Evolutionary conservation across 441 rosid species (phyloP), one percentile per base, ranked within the genome.

Genomic region (Bocquillonia castaneifolia): DNA sequence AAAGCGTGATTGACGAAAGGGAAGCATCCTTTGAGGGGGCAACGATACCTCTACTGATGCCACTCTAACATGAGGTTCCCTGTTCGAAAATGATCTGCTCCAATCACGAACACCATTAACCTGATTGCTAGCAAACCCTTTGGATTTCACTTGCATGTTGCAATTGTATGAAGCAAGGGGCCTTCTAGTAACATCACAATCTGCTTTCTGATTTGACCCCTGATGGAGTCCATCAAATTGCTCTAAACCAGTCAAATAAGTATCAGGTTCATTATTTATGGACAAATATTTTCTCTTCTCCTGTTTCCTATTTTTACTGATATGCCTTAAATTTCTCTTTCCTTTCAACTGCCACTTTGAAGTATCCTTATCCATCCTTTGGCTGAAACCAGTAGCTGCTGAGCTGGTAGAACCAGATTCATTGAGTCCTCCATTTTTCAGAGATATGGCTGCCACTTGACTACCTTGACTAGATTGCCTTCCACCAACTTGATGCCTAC

Each of bases 291-390:
- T 88, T 65, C 80, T 82, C 10, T 69, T 74, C 68, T 81, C 80
- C 51, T 72, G 87, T 76, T 85, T 88, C 76, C 85, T 79, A 70
- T 59, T 84, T 72, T 81, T 84, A 72, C 83, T 82, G 73, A 48
- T 81, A 61, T 85, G 86, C 78, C 99, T 90, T 4, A 85, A 87
- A 66, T 92, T 95, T 79, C 99, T 86, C 88, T 95, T 95, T 74
- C 98, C 87, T 85, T 95, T 95, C 18, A 73, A 80, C 78, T 85
- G 97, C 99, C 99, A 95, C 80, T 88, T 83, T 26, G 98, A 88
- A 58, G 89, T 75, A 68, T 72, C 89, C 72, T 81, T 88, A 84
- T 89, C 97, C 66, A 81, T 85, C 75, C 81, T 83, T 73, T 78
- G 82, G 83, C 78, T 76, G 68, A 79, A 77, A 71, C 59, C 74